phyloP scores from a whole-genome alignment of 495 filamentous ascomycete species.

The Neurospora sublineolata region DNA sequence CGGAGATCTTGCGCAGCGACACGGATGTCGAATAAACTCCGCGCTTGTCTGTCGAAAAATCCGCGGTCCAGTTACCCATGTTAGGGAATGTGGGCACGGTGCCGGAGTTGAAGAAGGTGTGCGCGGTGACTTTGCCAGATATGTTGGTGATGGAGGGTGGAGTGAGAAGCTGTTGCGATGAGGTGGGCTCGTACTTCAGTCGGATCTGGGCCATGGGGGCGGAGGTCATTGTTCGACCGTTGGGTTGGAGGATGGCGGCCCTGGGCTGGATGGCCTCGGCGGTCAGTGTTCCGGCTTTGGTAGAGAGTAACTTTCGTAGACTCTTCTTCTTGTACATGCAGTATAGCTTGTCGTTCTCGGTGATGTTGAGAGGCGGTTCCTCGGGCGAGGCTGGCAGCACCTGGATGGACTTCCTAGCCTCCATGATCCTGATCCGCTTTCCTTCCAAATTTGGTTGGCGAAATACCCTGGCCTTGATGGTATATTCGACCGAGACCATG shows the following conservation, averaged over 20 bases:
- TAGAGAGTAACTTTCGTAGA: conserved; percentile 64
- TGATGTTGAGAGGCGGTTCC: conserved; percentile 61
- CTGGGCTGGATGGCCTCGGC: conserved; percentile 65
- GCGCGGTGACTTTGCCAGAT: conserved; percentile 57
- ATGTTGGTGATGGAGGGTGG: conserved; percentile 62
- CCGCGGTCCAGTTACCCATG: conserved; percentile 35
- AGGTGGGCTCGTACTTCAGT: conserved; percentile 61
- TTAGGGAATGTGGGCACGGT: conserved; percentile 43
- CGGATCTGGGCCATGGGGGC: conserved; percentile 55
- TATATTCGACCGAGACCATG: conserved; percentile 70
- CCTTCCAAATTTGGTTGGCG: conserved; percentile 20
- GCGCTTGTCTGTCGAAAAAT: conserved; percentile 38
- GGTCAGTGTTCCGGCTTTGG: conserved; percentile 61
- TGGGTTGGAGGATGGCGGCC: conserved; percentile 47
- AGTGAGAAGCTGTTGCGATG: conserved; percentile 24
- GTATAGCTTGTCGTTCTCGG: conserved; percentile 50
- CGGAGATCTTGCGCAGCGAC: conserved; percentile 50
- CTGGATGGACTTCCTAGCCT: conserved; percentile 49
- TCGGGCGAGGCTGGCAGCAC: conserved; percentile 67
- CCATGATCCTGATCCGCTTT: conserved; percentile 27
- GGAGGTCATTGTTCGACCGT: conserved; percentile 26
- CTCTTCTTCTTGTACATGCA: conserved; percentile 61
- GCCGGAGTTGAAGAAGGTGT: conserved; percentile 56
- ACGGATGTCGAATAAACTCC: conserved; percentile 56
- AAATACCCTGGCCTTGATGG: conserved; percentile 48